phyloP scores from a whole-genome alignment of 2,329 filamentous ascomycete genomes.

The Talaromyces amestolkiae region DNA sequence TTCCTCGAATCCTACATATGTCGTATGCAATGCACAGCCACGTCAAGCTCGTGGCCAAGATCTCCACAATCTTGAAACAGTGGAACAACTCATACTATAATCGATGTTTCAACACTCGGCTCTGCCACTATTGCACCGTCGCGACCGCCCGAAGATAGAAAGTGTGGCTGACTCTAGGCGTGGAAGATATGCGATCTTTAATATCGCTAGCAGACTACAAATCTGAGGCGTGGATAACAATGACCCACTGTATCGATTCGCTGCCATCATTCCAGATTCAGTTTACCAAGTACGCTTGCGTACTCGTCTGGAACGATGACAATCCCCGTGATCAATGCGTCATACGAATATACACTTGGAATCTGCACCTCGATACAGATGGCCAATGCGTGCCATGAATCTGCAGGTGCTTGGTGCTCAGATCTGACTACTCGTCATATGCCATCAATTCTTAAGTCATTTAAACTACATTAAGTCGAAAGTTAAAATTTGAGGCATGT shows the following conservation, averaged over 20 bases:
- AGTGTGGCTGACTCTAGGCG: neutral
- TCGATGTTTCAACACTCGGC: neutral
- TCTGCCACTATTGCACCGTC: neutral
- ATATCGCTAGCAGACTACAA: neutral
- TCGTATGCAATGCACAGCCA: conserved; percentile 1
- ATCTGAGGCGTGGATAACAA: neutral
- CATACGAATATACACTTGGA: neutral
- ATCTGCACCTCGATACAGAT: neutral
- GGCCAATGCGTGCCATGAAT: neutral
- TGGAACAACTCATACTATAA: neutral
- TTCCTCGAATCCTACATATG: neutral
- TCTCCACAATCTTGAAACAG: neutral
- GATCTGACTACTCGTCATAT: neutral
- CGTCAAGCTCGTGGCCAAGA: neutral
- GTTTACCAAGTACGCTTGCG: neutral
- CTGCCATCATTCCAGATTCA: neutral
- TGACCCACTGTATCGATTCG: neutral
- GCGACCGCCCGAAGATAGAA: neutral
- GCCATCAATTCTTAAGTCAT: neutral
- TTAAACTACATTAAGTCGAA: neutral
- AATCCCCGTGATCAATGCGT: neutral
- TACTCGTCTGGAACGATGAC: neutral
- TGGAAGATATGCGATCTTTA: neutral
- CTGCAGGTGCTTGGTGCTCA: neutral
- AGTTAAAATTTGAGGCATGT: neutral